Base-by-base conservation (phyloP, 2,329 filamentous ascomycete genomes). In the Paecilomyces formosus region DNA sequence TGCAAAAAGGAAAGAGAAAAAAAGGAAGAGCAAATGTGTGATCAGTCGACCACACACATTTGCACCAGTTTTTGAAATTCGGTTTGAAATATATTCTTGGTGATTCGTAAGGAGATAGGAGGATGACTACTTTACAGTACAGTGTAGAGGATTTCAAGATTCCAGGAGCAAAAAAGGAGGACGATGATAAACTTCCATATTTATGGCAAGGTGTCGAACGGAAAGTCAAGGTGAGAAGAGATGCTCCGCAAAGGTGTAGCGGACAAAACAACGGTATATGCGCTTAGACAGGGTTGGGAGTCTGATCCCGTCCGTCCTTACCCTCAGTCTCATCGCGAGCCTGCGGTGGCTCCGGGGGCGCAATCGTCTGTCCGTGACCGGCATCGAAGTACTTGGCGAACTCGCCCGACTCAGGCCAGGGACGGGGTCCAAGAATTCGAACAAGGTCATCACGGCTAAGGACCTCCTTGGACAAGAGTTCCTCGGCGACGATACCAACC, bases 311-410 rank as follows among this genome's bases (percentile, higher is more conserved):
- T 64, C 67, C 72, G 63, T 72, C 67, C 61, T 74, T 73, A 55
- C 68, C 70, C 22, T 64, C 79, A 45, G 83, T 83, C 54, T 62
- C 62, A 53, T 71, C 68, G 8, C 60, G 64, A 31, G 84, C 81
- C 57, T 56, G 52, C 35, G 62, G 35, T 51, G 70, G 69, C 57
- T 72, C 71, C 2, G 70, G 72, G 1, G 87, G 85, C 15, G 85
- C 79, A 66, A 82, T 83, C 68, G 81, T 83, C 68, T 73, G 63
- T 13, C 72, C 72, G 6, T 67, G 71, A 22, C 71, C 79, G 60
- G 82, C 83, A 66, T 82, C 81, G 74, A 99, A 99, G 80, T 96
- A 99, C 81, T 97, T 97, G 68, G 88, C 81, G 76, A 99, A 97
- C 69, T 97, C 92, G 67, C 89, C 88, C 60, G 85, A 82, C 68